Conservation (phyloP, 208 protist genomes). For the Naegleria fowleri region DNA sequence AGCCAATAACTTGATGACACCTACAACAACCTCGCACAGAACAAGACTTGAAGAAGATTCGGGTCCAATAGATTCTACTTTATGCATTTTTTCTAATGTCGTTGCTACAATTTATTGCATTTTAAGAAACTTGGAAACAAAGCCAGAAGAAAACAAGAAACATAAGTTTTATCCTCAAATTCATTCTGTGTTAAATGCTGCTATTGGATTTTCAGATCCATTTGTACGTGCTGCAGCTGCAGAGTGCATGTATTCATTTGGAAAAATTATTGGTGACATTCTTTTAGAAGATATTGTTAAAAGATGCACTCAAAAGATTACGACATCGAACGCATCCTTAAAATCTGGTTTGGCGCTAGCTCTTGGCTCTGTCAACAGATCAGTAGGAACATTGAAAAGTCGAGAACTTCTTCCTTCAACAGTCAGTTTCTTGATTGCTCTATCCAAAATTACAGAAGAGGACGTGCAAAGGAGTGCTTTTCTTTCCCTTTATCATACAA, state of each 20-base stretch:
- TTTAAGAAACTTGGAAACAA: not conserved
- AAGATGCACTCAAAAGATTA: not conserved
- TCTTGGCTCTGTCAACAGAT: not conserved
- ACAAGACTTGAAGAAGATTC: not conserved
- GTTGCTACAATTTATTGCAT: not conserved
- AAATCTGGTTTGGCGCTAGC: conserved; percentile 17
- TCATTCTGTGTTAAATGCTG: not conserved
- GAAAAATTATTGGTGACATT: not conserved
- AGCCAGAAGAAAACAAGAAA: not conserved
- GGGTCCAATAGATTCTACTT: not conserved
- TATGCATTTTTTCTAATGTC: not conserved
- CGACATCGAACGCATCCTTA: not conserved
- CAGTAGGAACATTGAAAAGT: not conserved
- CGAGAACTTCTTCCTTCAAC: not conserved
- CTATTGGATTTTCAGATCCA: not conserved
- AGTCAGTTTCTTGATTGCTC: not conserved
- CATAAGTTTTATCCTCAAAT: not conserved
- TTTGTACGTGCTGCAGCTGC: not conserved
- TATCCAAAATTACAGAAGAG: not conserved
- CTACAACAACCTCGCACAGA: not conserved
- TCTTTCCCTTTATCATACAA: not conserved
- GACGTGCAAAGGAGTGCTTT: not conserved
- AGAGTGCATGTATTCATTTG: not conserved
- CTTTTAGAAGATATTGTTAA: conserved; percentile 2
- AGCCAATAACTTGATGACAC: not conserved